A percentile compares a stretch with the other conserved stretches of the same genome.
phyloP scores from a whole-genome alignment of 805 yeast genomes.

The Candida orba region DNA sequence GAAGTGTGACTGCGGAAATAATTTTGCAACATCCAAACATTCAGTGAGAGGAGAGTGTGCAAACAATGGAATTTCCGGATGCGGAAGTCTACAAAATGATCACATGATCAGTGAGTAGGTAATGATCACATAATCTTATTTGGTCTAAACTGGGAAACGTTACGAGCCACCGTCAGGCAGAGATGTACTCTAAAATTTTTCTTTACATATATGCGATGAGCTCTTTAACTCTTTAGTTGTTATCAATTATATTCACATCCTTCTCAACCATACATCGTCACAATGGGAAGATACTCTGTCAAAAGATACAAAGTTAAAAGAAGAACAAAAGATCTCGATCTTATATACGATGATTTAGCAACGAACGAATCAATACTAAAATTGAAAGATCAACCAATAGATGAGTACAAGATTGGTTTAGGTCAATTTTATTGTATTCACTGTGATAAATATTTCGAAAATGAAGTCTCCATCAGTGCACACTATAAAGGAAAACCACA shows the following conservation, averaged over 20 bases:
- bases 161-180: too few species aligned
- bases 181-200: slow-evolving; percentile 1
- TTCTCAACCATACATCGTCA: neutral
- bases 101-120: too few species aligned
- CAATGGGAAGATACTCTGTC: slow-evolving; percentile 84
- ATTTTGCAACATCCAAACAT: neutral
- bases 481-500: slow-evolving; percentile 77
- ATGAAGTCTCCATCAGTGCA: slow-evolving; percentile 59
- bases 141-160: too few species aligned
- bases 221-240: too few species aligned
- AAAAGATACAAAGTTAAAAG: slow-evolving; percentile 86
- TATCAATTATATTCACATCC: too few species aligned
- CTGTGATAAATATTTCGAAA: slow-evolving; percentile 88
- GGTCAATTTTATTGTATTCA: slow-evolving; percentile 94
- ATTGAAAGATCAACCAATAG: slow-evolving; percentile 75
- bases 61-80: neutral
- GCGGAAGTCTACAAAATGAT: slow-evolving; percentile 3
- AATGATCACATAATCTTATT: neutral
- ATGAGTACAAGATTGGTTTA: slow-evolving; percentile 86
- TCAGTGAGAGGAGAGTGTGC: neutral
- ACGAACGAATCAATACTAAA: slow-evolving; percentile 53
- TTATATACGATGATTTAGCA: slow-evolving; percentile 69
- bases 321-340: slow-evolving; percentile 78
- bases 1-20: slow-evolving; percentile 5
- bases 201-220: slow-evolving; percentile 2